Evolutionary conservation across 129 eudicot genomes (phyloP).

Genomic region (Tanacetum coccineum): DNA sequence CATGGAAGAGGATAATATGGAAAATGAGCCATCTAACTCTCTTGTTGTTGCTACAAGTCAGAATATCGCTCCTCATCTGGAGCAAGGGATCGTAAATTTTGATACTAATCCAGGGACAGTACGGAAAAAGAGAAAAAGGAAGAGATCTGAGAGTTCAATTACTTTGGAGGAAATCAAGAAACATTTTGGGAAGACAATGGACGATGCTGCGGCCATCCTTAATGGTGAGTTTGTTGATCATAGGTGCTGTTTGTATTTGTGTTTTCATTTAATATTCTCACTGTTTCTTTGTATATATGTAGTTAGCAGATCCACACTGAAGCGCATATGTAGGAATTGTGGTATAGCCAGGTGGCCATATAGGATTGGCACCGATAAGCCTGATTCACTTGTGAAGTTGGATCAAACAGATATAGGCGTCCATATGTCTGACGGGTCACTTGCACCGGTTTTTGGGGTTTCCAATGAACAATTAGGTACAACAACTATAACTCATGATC

Average conservation of each 20-base stretch:
- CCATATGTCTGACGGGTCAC: too few relatives aligned
- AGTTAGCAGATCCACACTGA: slow-evolving; percentile 11
- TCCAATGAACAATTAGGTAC: too few relatives aligned
- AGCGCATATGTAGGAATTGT: background rate
- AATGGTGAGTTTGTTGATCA: background rate
- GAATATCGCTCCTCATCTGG: background rate
- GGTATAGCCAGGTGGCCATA: slow-evolving; percentile 8
- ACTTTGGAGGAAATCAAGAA: too few relatives aligned
- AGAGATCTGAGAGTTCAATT: too few relatives aligned
- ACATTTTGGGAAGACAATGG: too few relatives aligned
- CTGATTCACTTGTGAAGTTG: background rate
- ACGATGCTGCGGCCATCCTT: too few relatives aligned
- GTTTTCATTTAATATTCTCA: background rate
- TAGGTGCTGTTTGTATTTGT: background rate
- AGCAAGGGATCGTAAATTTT: background rate
- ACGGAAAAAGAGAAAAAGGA: slow-evolving; percentile 1
- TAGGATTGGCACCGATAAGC: background rate
- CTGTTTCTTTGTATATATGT: background rate
- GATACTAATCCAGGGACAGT: background rate
- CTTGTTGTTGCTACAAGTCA: background rate
- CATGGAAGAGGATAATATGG: background rate
- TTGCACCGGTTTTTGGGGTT: too few relatives aligned
- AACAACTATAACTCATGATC: too few relatives aligned
- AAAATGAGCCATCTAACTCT: background rate
- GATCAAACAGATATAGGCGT: too few relatives aligned